phyloP scores from a whole-genome alignment of 345 rosid species.

The Gossypium herbaceum region DNA sequence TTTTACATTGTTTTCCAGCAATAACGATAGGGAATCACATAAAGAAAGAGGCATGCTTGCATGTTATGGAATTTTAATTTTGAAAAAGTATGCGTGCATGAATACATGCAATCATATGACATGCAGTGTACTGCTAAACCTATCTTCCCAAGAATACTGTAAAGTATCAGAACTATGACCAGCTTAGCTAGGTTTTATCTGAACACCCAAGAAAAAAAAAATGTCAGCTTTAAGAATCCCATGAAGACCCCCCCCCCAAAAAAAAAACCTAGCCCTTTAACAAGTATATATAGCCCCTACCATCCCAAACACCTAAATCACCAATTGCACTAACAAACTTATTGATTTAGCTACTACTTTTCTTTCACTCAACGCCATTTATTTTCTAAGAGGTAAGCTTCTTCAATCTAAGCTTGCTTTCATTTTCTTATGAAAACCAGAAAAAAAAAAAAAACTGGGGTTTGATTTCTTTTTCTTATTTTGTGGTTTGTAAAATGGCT shows the following conservation, averaged over 20 bases:
- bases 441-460: not conserved
- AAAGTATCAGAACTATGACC: constrained; percentile 9
- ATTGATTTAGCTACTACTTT: not conserved
- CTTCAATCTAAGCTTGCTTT: not conserved
- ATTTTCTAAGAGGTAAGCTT: constrained; percentile 16
- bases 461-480: not conserved
- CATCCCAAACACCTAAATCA: constrained; percentile 27
- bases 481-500: constrained; percentile 2
- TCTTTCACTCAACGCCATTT: not conserved
- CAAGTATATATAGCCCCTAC: constrained; percentile 40
- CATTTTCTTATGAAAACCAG: not conserved
- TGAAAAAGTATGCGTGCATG: constrained; percentile 13
- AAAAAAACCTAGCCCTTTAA: not conserved
- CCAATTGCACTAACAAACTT: constrained; percentile 19
- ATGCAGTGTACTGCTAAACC: constrained; percentile 9
- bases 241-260: not conserved
- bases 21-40: constrained; percentile 49
- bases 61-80: constrained; percentile 19
- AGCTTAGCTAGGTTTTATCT: constrained; percentile 26
- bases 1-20: constrained; percentile 35
- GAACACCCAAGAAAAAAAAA: not conserved
- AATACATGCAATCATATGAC: not conserved
- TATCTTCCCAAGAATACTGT: constrained; percentile 24
- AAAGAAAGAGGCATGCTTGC: constrained; percentile 23
- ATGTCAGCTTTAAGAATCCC: constrained; percentile 35